Percentiles rank a stretch among this genome's conserved stretches.
phyloP scores from a whole-genome alignment of 805 yeast species.

The Kuraishia piskuri region DNA sequence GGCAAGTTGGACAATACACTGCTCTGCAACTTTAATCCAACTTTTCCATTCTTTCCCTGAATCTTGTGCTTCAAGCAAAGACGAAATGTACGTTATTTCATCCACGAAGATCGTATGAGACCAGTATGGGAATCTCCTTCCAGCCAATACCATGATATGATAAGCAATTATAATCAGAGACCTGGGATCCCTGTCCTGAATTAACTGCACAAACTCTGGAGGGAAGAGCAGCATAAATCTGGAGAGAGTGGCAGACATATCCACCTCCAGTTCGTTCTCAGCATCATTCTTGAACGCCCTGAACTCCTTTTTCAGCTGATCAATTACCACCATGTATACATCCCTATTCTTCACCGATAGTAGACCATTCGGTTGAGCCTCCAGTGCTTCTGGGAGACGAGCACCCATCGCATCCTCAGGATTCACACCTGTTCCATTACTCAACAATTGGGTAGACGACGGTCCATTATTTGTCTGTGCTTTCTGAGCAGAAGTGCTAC shows the following conservation, averaged over 20 bases:
- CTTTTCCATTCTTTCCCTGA: constrained; percentile 1
- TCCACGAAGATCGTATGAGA: background rate
- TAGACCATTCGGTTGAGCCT: constrained; percentile 2
- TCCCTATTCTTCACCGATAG: constrained; percentile 6
- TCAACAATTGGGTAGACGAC: background rate
- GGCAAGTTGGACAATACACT: background rate
- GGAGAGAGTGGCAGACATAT: constrained; percentile 15
- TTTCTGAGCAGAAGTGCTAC: background rate
- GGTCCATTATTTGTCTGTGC: background rate
- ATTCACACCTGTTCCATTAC: background rate
- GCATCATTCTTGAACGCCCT: constrained; percentile 8
- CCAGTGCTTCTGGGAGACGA: background rate
- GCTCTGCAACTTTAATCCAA: constrained; percentile 1
- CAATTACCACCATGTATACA: constrained; percentile 7
- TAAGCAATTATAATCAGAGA: constrained; percentile 13
- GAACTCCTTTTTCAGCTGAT: constrained; percentile 14
- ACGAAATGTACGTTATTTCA: constrained; percentile 1
- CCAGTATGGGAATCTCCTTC: constrained; percentile 1
- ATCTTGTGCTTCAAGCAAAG: background rate
- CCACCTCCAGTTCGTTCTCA: constrained; percentile 10
- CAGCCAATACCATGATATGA: constrained; percentile 9
- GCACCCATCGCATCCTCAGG: constrained; percentile 5
- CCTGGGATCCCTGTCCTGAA: constrained; percentile 11
- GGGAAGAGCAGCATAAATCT: constrained; percentile 15
- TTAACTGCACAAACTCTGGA: constrained; percentile 7